Percentiles rank a stretch among this genome's conserved stretches.
Evolutionary conservation across 768 basidiomycete genomes (phyloP).

Genomic region (Coprinopsis marcescibilis): DNA sequence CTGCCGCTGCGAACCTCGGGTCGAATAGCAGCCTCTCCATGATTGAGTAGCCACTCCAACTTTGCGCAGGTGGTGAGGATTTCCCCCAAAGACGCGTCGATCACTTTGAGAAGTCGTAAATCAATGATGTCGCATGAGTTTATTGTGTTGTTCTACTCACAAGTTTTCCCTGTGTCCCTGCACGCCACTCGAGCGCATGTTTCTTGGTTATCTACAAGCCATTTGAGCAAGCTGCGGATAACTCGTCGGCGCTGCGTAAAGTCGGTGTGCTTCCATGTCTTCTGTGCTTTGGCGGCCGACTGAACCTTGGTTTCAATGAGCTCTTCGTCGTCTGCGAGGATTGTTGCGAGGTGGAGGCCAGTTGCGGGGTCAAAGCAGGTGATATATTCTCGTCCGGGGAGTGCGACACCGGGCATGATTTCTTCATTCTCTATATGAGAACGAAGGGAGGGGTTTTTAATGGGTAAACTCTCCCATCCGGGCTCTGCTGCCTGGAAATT

Average conservation of each 20-base stretch:
- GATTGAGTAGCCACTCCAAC: constrained; percentile 83
- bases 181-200: constrained; percentile 81
- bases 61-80: constrained; percentile 94
- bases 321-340: constrained; percentile 64
- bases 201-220: constrained; percentile 91
- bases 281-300: constrained; percentile 60
- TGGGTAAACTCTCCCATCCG: constrained; percentile 46
- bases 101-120: constrained; percentile 41
- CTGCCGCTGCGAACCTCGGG: constrained; percentile 69
- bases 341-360: constrained; percentile 71
- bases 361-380: constrained; percentile 93
- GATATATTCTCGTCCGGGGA: constrained; percentile 59
- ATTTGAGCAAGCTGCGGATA: constrained; percentile 80
- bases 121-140: neutral
- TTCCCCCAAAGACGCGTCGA: constrained; percentile 93
- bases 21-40: constrained; percentile 72
- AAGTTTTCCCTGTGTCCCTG: constrained; percentile 92
- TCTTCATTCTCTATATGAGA: constrained; percentile 56
- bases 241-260: constrained; percentile 81
- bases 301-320: constrained; percentile 74
- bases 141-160: constrained; percentile 37
- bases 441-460: constrained; percentile 53
- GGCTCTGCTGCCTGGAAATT: constrained; percentile 52
- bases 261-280: constrained; percentile 64
- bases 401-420: constrained; percentile 43